phyloP scores from a whole-genome alignment of 2,329 filamentous ascomycete genomes.

The Aspergillus phoenicis region DNA sequence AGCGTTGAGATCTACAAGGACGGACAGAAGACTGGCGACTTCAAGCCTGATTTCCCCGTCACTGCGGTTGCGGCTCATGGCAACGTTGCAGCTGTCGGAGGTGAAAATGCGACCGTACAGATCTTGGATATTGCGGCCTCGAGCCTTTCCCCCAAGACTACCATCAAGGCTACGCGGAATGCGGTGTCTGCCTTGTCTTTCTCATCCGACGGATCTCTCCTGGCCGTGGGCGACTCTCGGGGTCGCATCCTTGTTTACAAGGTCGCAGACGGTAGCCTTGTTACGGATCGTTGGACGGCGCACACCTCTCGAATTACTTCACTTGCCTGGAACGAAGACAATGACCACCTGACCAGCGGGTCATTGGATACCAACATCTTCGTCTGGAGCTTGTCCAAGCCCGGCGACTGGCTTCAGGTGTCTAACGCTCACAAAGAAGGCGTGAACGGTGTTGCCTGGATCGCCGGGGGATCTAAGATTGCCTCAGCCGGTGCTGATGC shows the following conservation, averaged over 20 bases:
- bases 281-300: slow-evolving; percentile 77
- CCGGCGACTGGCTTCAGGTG: slow-evolving; percentile 80
- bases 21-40: slow-evolving; percentile 60
- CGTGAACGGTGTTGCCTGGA: slow-evolving; percentile 84
- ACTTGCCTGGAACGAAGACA: slow-evolving; percentile 75
- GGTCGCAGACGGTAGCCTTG: slow-evolving; percentile 66
- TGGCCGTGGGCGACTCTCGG: slow-evolving; percentile 79
- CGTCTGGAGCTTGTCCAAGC: slow-evolving; percentile 84
- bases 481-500: slow-evolving; percentile 85
- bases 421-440: slow-evolving; percentile 94
- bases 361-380: slow-evolving; percentile 89
- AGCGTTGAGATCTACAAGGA: slow-evolving; percentile 63
- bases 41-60: slow-evolving; percentile 65
- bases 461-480: slow-evolving; percentile 65
- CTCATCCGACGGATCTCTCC: slow-evolving; percentile 71
- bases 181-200: slow-evolving; percentile 81
- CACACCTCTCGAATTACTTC: slow-evolving; percentile 69
- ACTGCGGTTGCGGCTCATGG: slow-evolving; percentile 72
- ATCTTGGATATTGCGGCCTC: slow-evolving; percentile 69
- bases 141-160: slow-evolving; percentile 55
- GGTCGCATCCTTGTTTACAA: slow-evolving; percentile 88
- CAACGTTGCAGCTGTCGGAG: slow-evolving; percentile 72
- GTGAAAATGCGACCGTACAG: slow-evolving; percentile 71
- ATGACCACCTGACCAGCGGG: slow-evolving; percentile 79
- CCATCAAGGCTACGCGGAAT: slow-evolving; percentile 69